Evolutionary conservation across 768 basidiomycete species (phyloP).

Genomic region (Amanita phalloides): DNA sequence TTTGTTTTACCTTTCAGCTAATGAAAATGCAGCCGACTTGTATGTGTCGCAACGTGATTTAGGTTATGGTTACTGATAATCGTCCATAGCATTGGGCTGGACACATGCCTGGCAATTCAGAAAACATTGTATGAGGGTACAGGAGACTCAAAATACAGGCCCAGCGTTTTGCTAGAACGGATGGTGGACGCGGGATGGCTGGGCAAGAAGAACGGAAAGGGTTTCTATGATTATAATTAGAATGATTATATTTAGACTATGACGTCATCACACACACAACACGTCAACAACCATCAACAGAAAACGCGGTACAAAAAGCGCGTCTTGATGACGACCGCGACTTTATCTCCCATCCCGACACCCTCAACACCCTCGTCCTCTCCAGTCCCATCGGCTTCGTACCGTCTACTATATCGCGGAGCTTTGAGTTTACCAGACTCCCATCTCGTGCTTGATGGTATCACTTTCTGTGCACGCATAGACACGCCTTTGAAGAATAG

Average conservation of each 20-base stretch:
- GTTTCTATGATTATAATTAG: conserved; percentile 78
- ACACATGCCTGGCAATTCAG: conserved; percentile 92
- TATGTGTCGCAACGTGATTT: conserved; percentile 12
- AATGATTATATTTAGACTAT: conserved; percentile 49
- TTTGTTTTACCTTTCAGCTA: not conserved
- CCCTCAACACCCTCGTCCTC: conserved; percentile 8
- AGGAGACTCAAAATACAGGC: conserved; percentile 91
- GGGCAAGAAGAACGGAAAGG: conserved; percentile 87
- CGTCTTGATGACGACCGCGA: not conserved
- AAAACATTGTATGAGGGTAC: conserved; percentile 83
- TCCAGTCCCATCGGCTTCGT: conserved; percentile 10
- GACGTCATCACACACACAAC: not conserved
- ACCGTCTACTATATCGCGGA: conserved; percentile 68
- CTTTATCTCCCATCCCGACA: conserved; percentile 1
- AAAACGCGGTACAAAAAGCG: not conserved
- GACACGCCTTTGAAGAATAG: conserved; percentile 23
- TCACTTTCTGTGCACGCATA: conserved; percentile 52
- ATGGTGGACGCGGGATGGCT: conserved; percentile 98
- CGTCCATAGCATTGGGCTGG: conserved; percentile 79
- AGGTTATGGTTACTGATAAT: conserved; percentile 1
- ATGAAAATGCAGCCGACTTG: conserved; percentile 38
- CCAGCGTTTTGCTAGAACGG: conserved; percentile 77
- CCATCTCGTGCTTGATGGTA: conserved; percentile 57
- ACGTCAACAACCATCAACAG: not conserved
- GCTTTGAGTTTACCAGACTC: conserved; percentile 68